Conservation (phyloP, 441 rosid genomes). For the Pelargonium myrrhifolium region DNA sequence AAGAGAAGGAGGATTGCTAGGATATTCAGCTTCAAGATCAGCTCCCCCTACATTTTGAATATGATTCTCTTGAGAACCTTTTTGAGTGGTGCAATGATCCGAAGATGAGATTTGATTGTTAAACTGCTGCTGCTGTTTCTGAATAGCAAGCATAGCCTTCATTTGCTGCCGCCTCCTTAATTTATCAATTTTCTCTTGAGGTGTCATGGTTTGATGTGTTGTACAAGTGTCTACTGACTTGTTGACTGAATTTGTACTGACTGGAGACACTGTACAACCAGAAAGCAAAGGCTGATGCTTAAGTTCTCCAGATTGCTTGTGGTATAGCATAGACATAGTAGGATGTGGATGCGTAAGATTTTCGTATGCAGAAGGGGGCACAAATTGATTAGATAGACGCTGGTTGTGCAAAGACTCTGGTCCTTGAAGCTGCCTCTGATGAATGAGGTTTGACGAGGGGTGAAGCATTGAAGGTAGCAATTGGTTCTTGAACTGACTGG, state of each 20-base stretch:
- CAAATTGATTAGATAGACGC: slow-evolving; percentile 40
- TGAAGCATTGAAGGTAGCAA: slow-evolving; percentile 30
- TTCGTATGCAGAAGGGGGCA: slow-evolving; percentile 43
- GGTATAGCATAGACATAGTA: slow-evolving; percentile 43
- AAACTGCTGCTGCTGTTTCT: slow-evolving; percentile 76
- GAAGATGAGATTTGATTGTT: slow-evolving; percentile 35
- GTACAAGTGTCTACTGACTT: slow-evolving; percentile 33
- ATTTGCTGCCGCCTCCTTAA: slow-evolving; percentile 85
- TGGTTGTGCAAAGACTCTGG: slow-evolving; percentile 47
- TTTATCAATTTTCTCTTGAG: slow-evolving; percentile 86
- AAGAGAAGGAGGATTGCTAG: slow-evolving; percentile 38
- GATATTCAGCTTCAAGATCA: slow-evolving; percentile 37
- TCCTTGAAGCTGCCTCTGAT: slow-evolving; percentile 44
- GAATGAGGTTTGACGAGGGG: slow-evolving; percentile 34
- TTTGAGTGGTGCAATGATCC: slow-evolving; percentile 37
- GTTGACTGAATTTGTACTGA: slow-evolving; percentile 32
- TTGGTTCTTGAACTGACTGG: slow-evolving; percentile 41
- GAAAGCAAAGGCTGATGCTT: slow-evolving; percentile 43
- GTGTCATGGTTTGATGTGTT: slow-evolving; percentile 69
- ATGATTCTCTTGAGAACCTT: slow-evolving; percentile 38
- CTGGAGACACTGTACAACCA: slow-evolving; percentile 44
- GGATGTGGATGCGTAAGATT: slow-evolving; percentile 50
- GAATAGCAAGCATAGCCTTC: slow-evolving; percentile 96
- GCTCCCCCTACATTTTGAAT: slow-evolving; percentile 39
- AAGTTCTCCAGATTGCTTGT: slow-evolving; percentile 41